Conservation (phyloP, 768 basidiomycete genomes). For the Cantharellus anzutake region DNA sequence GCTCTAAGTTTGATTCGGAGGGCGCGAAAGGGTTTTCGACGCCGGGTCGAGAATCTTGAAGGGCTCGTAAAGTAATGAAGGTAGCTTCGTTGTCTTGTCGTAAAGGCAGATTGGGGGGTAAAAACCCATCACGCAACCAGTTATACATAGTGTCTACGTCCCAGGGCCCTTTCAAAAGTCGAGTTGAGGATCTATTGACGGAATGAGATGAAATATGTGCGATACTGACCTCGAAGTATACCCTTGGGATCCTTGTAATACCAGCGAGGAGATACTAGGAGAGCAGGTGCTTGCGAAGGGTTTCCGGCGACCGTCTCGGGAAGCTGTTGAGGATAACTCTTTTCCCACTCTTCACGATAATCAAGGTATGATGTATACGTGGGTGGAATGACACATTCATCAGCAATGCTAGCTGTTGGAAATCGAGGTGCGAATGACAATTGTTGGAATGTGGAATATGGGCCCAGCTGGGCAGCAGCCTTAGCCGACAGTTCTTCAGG, state of each 20-base stretch:
- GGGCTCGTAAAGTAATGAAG: slow-evolving; percentile 50
- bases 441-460: slow-evolving; percentile 88
- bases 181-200: not conserved
- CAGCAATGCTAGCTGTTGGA: slow-evolving; percentile 72
- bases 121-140: slow-evolving; percentile 70
- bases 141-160: slow-evolving; percentile 80
- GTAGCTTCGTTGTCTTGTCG: slow-evolving; percentile 54
- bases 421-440: slow-evolving; percentile 69
- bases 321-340: not conserved
- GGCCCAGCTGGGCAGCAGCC: slow-evolving; percentile 51
- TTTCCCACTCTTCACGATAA: slow-evolving; percentile 44
- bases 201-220: not conserved
- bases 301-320: slow-evolving; percentile 13
- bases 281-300: not conserved
- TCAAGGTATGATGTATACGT: slow-evolving; percentile 66
- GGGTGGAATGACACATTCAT: slow-evolving; percentile 82
- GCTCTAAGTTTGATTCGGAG: not conserved
- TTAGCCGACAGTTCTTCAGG: slow-evolving; percentile 50
- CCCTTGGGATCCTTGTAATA: slow-evolving; percentile 71
- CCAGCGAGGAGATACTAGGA: slow-evolving; percentile 41
- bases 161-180: slow-evolving; percentile 45
- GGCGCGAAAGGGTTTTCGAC: not conserved
- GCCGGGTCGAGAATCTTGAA: slow-evolving; percentile 13
- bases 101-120: slow-evolving; percentile 69
- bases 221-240: slow-evolving; percentile 47